A percentile compares a stretch with the other conserved stretches of the same genome.
These are phyloP conservation scores for Salvia miltiorrhiza DNA, from an alignment of 257 asterid species.

Conservation along the genomic window DNA sequence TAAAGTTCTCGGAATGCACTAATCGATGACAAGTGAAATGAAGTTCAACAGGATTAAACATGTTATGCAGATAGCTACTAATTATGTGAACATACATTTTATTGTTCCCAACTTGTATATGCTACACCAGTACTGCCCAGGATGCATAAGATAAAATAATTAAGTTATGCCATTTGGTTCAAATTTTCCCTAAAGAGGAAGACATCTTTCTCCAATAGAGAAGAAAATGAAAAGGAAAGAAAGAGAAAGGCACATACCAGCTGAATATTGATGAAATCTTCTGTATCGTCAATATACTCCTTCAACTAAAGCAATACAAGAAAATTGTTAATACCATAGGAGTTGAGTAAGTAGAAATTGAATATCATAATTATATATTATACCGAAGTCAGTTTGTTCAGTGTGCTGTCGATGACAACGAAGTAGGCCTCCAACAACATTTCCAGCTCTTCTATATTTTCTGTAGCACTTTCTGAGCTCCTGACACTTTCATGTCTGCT, in stretches of 20 bases:
- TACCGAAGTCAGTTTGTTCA: constrained; percentile 97
- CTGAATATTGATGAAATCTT: constrained; percentile 96
- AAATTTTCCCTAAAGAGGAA: neutral
- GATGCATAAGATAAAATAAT: neutral
- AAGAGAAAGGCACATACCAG: constrained; percentile 59
- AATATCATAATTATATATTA: constrained; percentile 17
- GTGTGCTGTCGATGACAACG: constrained; percentile 97
- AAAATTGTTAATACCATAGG: constrained; percentile 1
- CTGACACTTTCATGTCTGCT: constrained; percentile 93
- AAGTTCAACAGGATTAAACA: neutral
- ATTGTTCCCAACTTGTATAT: neutral
- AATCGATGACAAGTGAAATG: neutral
- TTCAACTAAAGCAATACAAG: constrained; percentile 60
- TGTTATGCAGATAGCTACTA: neutral
- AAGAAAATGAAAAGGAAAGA: neutral
- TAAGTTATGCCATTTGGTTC: neutral
- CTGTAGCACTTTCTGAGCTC: constrained; percentile 72
- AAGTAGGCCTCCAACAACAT: constrained; percentile 99
- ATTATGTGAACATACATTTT: neutral
- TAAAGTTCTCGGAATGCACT: neutral
- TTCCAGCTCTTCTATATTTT: constrained; percentile 88
- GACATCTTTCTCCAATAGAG: constrained; percentile 3
- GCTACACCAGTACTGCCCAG: neutral
- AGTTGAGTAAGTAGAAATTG: constrained; percentile 3
- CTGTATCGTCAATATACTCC: constrained; percentile 97